Percentiles rank a stretch among this genome's conserved stretches.
Conservation (phyloP, 1,139 yeast genomes). For the Chernovozyma sophiae-reginae region DNA sequence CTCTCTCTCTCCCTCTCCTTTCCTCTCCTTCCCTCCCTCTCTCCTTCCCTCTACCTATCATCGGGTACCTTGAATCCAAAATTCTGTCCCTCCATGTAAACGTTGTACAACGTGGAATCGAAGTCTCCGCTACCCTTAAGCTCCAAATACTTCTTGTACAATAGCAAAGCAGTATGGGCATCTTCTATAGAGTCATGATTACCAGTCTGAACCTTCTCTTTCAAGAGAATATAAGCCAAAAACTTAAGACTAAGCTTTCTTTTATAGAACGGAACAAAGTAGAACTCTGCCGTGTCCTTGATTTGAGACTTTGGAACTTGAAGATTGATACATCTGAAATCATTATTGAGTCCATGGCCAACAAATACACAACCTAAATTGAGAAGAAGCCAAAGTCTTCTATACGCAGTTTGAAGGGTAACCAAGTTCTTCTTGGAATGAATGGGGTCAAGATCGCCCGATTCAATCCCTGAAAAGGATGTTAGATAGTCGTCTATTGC, state of each 20-base stretch:
- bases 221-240: conserved; percentile 74
- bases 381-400: conserved; percentile 82
- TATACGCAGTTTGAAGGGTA: conserved; percentile 76
- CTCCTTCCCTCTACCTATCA: conserved; percentile 2
- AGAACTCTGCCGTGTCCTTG: conserved; percentile 83
- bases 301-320: conserved; percentile 84
- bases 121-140: conserved; percentile 56
- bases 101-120: conserved; percentile 55
- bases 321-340: conserved; percentile 88
- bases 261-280: conserved; percentile 63
- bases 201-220: conserved; percentile 78
- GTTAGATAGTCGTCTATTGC: conserved; percentile 84
- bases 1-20: too few relatives aligned
- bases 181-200: conserved; percentile 98
- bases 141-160: conserved; percentile 70
- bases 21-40: too few relatives aligned
- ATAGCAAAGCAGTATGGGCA: conserved; percentile 77
- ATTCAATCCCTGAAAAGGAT: conserved; percentile 86
- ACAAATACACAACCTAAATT: conserved; percentile 89
- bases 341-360: conserved; percentile 91
- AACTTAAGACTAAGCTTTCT: conserved; percentile 85
- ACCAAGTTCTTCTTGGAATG: conserved; percentile 70
- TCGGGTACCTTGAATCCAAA: conserved; percentile 42
- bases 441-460: conserved; percentile 79
- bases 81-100: conserved; percentile 72